Base-by-base conservation (phyloP, 2,329 filamentous ascomycete species). In the Colletotrichum australisinense region DNA sequence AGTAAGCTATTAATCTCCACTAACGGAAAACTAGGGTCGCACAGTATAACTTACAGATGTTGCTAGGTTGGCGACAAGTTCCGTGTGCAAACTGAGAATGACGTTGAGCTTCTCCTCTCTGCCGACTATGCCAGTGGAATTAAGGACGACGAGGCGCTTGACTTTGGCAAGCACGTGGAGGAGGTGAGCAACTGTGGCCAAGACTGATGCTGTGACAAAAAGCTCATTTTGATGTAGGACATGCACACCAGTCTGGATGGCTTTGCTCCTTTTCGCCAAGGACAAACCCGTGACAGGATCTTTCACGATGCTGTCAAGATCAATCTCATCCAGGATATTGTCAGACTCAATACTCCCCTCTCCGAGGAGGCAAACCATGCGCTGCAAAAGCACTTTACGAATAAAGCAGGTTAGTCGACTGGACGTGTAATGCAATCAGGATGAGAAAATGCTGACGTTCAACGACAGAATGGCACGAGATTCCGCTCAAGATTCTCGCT, bases 381-480 rank as follows among this genome's bases (percentile, higher is more conserved):
- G 49, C 49, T 53, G 8, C 49, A 53, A 24, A 53, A 53, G 7
- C 49, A 53, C 49, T 53, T 53, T 53, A 53, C 49, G 8, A 24
- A 53, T 53, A 7, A 53, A 53, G 22, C 49, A 24, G n/a, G 49
- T 53, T 53, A 22, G 49, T 53, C 22, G 8, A 53, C 19, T 53
- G 4, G n/a, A 53, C 8, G n/a, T 53, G 49, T 35, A 4, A 35
- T 53, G 12, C 19, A 53, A 53, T 53, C 49, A 53, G 49, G n/a
- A 24, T 53, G n/a, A 53, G 22, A 53, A 52, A 53, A 53, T 53
- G 49, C 49, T 53, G 12, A 53, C 5, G 49, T 53, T 26, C 22
- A 24, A 11, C 52, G n/a, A 55, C 22, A 86, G 78, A 60, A 76
- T 76, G 28, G 71, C 73, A 7, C 73, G 75, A 5, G 49, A 63